phyloP scores from a whole-genome alignment of 2,329 filamentous ascomycete genomes.

The Orbilia ellipsospora region DNA sequence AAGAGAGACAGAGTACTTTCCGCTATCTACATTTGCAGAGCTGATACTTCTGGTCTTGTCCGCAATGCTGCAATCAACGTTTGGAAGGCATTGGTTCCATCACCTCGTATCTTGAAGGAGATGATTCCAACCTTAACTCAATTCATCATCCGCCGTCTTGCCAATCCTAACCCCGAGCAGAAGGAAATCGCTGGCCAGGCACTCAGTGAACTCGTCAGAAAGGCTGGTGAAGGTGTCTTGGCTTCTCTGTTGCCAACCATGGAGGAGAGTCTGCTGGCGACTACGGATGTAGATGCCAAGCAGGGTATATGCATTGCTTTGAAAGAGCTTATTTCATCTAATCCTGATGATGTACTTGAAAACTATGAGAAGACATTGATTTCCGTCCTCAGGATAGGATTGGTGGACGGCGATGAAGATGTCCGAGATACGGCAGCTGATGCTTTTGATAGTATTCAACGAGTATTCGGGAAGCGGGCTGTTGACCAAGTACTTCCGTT shows the following conservation, averaged over 20 bases:
- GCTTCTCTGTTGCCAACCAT: slow-evolving; percentile 88
- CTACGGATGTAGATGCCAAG: slow-evolving; percentile 90
- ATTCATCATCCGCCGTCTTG: slow-evolving; percentile 90
- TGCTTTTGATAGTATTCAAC: slow-evolving; percentile 94
- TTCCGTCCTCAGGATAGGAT: slow-evolving; percentile 88
- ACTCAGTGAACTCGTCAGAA: slow-evolving; percentile 93
- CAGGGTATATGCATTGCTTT: slow-evolving; percentile 98
- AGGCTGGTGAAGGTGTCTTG: slow-evolving; percentile 92
- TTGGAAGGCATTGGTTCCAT: slow-evolving; percentile 96
- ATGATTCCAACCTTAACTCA: slow-evolving; percentile 94
- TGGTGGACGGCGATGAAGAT: slow-evolving; percentile 88
- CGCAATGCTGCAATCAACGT: slow-evolving; percentile 89
- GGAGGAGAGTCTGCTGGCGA: slow-evolving; percentile 87
- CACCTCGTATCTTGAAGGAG: slow-evolving; percentile 91
- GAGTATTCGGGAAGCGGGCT: slow-evolving; percentile 90
- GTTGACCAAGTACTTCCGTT: slow-evolving; percentile 95
- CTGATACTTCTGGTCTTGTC: slow-evolving; percentile 92
- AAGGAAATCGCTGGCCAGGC: slow-evolving; percentile 98
- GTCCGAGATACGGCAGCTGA: slow-evolving; percentile 96
- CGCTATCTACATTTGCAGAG: slow-evolving; percentile 96
- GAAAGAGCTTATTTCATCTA: slow-evolving; percentile 89
- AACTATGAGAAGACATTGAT: slow-evolving; percentile 96
- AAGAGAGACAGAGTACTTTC: slow-evolving; percentile 97
- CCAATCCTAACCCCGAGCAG: slow-evolving; percentile 97
- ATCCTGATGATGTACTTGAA: slow-evolving; percentile 86